Evolutionary conservation across 2,329 filamentous ascomycete species (phyloP).

Genomic region (Cercospora sp.): DNA sequence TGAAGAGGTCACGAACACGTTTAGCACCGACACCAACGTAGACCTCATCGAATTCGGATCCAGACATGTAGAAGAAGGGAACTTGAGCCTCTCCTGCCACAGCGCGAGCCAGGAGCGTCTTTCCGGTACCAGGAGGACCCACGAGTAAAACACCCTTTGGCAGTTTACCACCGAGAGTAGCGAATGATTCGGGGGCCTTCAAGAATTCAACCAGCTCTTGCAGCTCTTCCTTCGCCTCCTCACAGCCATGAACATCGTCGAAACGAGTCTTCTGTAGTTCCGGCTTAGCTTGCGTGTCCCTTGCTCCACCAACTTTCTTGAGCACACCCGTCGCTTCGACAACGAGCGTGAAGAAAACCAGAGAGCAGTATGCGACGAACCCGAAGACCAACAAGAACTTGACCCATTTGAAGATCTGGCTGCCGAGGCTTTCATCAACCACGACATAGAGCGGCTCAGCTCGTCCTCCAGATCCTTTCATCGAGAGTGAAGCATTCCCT

Average conservation of each 20-base stretch:
- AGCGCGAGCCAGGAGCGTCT: slow-evolving; percentile 90
- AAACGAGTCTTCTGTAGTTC: slow-evolving; percentile 92
- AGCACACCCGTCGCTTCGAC: slow-evolving; percentile 78
- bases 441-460: slow-evolving; percentile 91
- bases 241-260: slow-evolving; percentile 91
- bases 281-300: slow-evolving; percentile 82
- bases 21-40: slow-evolving; percentile 97
- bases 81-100: slow-evolving; percentile 96
- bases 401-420: slow-evolving; percentile 83
- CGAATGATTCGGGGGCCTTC: slow-evolving; percentile 89
- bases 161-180: slow-evolving; percentile 89
- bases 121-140: slow-evolving; percentile 94
- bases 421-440: slow-evolving; percentile 83
- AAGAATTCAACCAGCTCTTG: slow-evolving; percentile 96
- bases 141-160: slow-evolving; percentile 95
- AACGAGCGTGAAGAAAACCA: slow-evolving; percentile 77
- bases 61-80: slow-evolving; percentile 99
- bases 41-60: slow-evolving; percentile 96
- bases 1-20: slow-evolving; percentile 90
- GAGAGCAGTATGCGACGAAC: slow-evolving; percentile 73
- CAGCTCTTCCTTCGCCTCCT: slow-evolving; percentile 97
- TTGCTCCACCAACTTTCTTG: slow-evolving; percentile 71
- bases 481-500: slow-evolving; percentile 61
- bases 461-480: slow-evolving; percentile 67
- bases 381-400: slow-evolving; percentile 80